These are phyloP conservation scores for Olyra latifolia DNA, from an alignment of 176 grass and related monocot genomes.

Conservation along the genomic window DNA sequence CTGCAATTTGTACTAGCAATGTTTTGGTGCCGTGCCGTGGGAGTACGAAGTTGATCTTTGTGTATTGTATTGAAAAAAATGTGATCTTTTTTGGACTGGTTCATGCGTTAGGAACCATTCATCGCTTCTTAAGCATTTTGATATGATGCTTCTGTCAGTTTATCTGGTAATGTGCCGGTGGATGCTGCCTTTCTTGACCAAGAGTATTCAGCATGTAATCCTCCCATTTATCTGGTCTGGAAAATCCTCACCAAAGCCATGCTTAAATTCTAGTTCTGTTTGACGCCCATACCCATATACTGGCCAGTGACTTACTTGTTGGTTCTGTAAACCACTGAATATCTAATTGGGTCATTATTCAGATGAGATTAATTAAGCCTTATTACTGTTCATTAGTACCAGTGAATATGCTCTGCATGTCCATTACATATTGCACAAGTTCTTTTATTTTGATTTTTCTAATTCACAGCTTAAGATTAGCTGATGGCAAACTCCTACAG, in stretches of 20 bases:
- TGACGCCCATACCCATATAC: neutral
- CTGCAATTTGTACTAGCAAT: neutral
- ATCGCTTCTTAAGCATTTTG: neutral
- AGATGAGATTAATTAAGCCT: neutral
- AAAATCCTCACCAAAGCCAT: neutral
- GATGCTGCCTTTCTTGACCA: neutral
- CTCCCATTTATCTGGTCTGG: neutral
- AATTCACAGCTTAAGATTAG: neutral
- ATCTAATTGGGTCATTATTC: neutral
- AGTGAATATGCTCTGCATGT: neutral
- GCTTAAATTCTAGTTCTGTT: neutral
- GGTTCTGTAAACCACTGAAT: neutral
- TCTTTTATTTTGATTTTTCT: neutral
- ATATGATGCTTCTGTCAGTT: neutral
- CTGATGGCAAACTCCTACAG: neutral
- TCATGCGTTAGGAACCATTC: neutral
- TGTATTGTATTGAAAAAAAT: neutral
- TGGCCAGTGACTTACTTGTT: neutral
- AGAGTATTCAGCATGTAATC: neutral
- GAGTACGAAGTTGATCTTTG: neutral
- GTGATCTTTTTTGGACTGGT: neutral
- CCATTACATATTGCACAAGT: neutral
- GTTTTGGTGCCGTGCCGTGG: neutral
- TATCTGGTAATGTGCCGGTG: neutral
- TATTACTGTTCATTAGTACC: neutral